Conservation (phyloP, 352 stramenopile genomes). For the Phytophthora pluvialis region DNA sequence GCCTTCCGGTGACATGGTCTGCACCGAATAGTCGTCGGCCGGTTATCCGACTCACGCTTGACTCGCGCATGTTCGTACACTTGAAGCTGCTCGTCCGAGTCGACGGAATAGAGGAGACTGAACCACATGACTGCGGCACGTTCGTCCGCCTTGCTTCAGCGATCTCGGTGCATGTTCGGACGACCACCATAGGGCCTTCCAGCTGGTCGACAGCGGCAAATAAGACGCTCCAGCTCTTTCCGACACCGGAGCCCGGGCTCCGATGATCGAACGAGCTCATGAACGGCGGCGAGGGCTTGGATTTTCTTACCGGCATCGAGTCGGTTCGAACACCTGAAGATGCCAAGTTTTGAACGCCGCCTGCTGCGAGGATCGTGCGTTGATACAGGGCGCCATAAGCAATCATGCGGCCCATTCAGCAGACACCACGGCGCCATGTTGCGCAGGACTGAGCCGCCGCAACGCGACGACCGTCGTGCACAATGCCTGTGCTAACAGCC, state of each 20-base stretch:
- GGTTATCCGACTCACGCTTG: constrained; percentile 14
- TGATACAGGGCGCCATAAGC: constrained; percentile 31
- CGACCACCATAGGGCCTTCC: constrained; percentile 24
- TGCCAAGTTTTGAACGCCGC: constrained; percentile 8
- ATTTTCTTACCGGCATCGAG: constrained; percentile 40
- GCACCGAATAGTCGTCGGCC: constrained; percentile 20
- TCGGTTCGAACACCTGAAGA: constrained; percentile 41
- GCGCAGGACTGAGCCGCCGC: constrained; percentile 15
- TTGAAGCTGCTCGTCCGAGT: constrained; percentile 22
- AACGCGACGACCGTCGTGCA: constrained; percentile 19
- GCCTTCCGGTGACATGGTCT: constrained; percentile 22
- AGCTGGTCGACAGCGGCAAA: constrained; percentile 27
- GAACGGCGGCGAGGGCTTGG: constrained; percentile 7
- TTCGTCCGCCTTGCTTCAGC: background rate
- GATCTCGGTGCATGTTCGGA: background rate
- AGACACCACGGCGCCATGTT: constrained; percentile 21
- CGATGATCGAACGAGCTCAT: constrained; percentile 5
- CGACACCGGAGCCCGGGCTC: constrained; percentile 10
- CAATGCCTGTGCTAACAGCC: constrained; percentile 10
- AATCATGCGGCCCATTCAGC: constrained; percentile 21
- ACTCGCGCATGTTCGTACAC: constrained; percentile 14
- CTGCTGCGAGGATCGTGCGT: constrained; percentile 1
- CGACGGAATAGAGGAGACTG: constrained; percentile 23
- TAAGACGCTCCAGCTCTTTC: constrained; percentile 36
- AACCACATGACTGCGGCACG: constrained; percentile 24